A percentile compares a stretch with the other conserved stretches of the same genome.
Conservation (phyloP, 2,329 filamentous ascomycete genomes). For the Stemphylium lycopersici region DNA sequence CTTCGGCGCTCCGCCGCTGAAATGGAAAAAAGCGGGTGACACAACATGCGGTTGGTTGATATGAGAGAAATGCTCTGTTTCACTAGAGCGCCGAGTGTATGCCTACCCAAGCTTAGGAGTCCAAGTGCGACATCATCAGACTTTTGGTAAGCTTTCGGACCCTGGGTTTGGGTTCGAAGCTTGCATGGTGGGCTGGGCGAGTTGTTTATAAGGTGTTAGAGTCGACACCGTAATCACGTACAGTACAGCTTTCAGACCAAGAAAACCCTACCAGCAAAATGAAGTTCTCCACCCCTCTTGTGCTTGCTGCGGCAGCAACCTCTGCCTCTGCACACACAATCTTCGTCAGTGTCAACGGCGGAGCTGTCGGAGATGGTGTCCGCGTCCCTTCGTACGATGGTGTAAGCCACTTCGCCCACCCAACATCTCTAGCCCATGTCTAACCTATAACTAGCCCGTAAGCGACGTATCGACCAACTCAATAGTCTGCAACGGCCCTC, state of each 20-base stretch:
- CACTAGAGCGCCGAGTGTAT: conserved; percentile 3
- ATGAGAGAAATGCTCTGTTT: conserved; percentile 16
- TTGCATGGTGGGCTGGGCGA: background rate
- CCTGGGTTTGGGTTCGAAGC: conserved; percentile 6
- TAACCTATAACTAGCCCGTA: conserved; percentile 55
- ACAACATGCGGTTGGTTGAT: conserved; percentile 25
- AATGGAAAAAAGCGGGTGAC: conserved; percentile 10
- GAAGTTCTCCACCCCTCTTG: conserved; percentile 36
- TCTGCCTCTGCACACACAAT: conserved; percentile 58
- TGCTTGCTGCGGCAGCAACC: conserved; percentile 36
- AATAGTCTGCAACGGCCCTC: conserved; percentile 64
- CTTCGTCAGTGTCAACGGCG: conserved; percentile 57
- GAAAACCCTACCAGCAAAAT: conserved; percentile 18
- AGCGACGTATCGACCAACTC: conserved; percentile 61
- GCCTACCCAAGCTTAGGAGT: background rate
- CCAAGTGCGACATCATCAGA: conserved; percentile 12
- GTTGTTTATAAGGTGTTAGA: conserved; percentile 13
- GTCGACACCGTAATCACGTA: background rate
- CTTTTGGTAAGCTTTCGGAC: background rate
- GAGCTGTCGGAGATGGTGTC: conserved; percentile 57
- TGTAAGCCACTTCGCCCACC: conserved; percentile 14
- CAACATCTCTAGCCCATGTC: background rate
- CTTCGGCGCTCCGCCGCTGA: conserved; percentile 16
- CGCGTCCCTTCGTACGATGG: conserved; percentile 54
- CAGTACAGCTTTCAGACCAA: background rate